Base-by-base conservation (phyloP, 331 rosid genomes). In the Acacia concinna region DNA sequence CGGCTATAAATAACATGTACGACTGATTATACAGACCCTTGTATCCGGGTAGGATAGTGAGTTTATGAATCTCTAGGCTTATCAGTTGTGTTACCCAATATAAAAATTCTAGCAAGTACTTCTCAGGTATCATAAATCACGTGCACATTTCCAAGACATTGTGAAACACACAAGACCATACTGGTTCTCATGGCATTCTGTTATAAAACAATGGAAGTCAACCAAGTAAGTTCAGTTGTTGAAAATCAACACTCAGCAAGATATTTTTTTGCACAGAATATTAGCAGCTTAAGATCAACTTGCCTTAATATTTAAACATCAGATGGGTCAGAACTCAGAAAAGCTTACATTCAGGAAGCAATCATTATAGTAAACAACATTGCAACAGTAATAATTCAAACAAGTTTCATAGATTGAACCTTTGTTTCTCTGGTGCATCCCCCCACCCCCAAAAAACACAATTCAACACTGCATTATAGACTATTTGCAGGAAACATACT, bases 321-420 rank as follows among this genome's bases (percentile, higher is more conserved):
- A 46, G 1, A 15, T 46, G 57, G 57, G 8, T 49, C 20, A 18
- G 25, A 65, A 46, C 2, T 49, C 20, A 18, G 25, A 65, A 46
- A 56, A 47, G 37, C 49, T 65, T 69, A 75, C 35, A 81, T 68
- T 18, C 56, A 75, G 31, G 25, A 56, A 9, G 21, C n/a, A n/a
- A n/a, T n/a, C n/a, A n/a, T n/a, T 25, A 18, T 14, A 28, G 17
- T 2, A 31, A 17, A 38, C 7, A 11, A 8, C 41, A 38, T 2
- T 8, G 41, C 41, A 38, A 38, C 41, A 38, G 12, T 38, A 30
- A 40, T 23, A 37, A 37, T 35, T 8, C 28, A 13, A 37, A 20
- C 17, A 66, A 41, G 71, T 66, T 66, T 6, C 49, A 20, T 37
- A 8, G 17, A 41, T 66, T n/a, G 28, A 37, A 5, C 23, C 49